Evolutionary conservation across 352 stramenopile species (phyloP).

Genomic region (Phytophthora hybrid): DNA sequence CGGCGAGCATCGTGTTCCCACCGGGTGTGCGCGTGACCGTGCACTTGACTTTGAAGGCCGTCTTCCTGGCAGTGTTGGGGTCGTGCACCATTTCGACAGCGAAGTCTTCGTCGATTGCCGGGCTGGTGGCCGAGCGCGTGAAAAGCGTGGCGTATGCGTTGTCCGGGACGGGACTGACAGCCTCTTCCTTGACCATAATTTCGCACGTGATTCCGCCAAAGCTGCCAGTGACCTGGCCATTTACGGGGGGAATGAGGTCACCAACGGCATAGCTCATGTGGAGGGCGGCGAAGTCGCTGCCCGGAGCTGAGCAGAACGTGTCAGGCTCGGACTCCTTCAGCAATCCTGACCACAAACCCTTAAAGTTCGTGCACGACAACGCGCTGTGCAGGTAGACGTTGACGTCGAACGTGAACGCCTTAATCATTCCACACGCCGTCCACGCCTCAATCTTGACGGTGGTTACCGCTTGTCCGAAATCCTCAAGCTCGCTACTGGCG

Average conservation of each 20-base stretch:
- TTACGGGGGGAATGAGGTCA: background rate
- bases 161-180: no score
- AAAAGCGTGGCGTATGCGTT: no score
- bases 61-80: slow-evolving; percentile 39
- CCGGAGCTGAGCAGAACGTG: slow-evolving; percentile 23
- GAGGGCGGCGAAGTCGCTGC: slow-evolving; percentile 32
- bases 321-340: no score
- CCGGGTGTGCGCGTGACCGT: slow-evolving; percentile 37
- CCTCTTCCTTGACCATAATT: background rate
- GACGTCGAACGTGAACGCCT: no score
- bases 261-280: no score
- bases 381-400: no score
- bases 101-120: slow-evolving; percentile 26
- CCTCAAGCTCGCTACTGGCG: no score
- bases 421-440: no score
- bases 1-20: background rate
- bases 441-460: no score
- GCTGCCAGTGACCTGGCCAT: background rate
- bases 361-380: slow-evolving; percentile 9
- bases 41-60: slow-evolving; percentile 47
- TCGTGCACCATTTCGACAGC: slow-evolving; percentile 59
- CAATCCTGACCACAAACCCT: slow-evolving; percentile 6
- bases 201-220: no score
- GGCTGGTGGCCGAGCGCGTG: background rate
- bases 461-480: no score